Base-by-base conservation (phyloP, 169 alveolate genomes). In the Prorocentrum cordatum region DNA sequence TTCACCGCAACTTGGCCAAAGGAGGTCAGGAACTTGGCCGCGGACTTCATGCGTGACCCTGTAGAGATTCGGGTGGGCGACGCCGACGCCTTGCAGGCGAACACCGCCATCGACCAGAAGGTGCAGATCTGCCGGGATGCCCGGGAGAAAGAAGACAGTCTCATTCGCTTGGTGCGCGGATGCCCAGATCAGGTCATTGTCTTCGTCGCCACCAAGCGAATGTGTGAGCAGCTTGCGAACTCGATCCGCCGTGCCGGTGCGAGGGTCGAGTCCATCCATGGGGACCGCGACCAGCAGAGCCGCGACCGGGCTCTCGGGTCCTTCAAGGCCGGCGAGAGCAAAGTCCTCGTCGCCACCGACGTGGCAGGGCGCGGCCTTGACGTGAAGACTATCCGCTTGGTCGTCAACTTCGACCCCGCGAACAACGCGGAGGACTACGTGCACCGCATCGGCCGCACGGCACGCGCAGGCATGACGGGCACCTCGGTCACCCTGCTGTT, bases 281-380 rank as follows among this genome's bases (percentile, higher is more conserved):
- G 99, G 24, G 99, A 97, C 94, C 96, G 96, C 95, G 95, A 95
- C 79, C 97, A 97, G 93, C 93, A 95, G 29, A 96, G 96, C 68
- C 94, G 99, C 83, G 96, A 94, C 89, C 93, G 96, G 93, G 97
- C 96, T 22, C 93, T 97, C 87, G 94, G 93, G 62, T 97, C 96
- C 47, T 97, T 97, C 94, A 96, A 94, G 91, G 90, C 93, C 27
- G 99, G 99, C 39, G 39, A 33, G 29, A 66, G 93, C 42, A 98
- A 96, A 90, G 95, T 98, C 32, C 92, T 98, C 72, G 98, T 97
- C n/a, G 98, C 99, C 54, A 97, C 99, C 1, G 99, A 98, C 94
- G 97, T 98, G 24, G 99, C 98, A n/a, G 98, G 98, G 0, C 93
- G 99, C 77, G 99, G 99, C 33, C 88, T 98, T 29, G 99, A 98